Percentiles rank a stretch among this genome's conserved stretches.
Evolutionary conservation across 169 alveolate species (phyloP).

Genomic region (Cryptosporidium felis): DNA sequence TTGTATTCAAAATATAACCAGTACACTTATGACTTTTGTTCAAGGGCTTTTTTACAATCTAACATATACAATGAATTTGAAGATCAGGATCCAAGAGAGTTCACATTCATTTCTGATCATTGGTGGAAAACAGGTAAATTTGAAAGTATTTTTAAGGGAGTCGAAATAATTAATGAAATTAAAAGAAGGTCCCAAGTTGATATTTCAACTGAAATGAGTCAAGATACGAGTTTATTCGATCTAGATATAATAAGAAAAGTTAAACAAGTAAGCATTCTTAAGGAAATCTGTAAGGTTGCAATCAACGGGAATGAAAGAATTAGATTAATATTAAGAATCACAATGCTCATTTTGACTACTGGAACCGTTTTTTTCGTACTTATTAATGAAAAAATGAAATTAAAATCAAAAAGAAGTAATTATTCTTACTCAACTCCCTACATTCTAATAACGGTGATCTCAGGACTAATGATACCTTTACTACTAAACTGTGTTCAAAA

Average conservation of each 20-base stretch:
- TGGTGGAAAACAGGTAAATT: conserved; percentile 48
- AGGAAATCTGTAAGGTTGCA: conserved; percentile 8
- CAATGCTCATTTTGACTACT: background rate
- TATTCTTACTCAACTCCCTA: conserved; percentile 6
- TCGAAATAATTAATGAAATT: conserved; percentile 56
- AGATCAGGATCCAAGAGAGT: background rate
- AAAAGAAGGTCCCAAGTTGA: conserved; percentile 11
- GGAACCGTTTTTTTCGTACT: background rate
- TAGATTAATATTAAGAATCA: background rate
- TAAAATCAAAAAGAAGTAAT: background rate
- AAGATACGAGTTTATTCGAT: background rate
- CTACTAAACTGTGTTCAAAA: conserved; percentile 30
- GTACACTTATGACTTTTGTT: conserved; percentile 25
- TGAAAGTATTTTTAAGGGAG: conserved; percentile 61
- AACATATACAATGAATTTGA: background rate
- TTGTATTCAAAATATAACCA: background rate
- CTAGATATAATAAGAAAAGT: background rate
- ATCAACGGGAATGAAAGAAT: conserved; percentile 17
- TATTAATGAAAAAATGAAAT: conserved; percentile 9
- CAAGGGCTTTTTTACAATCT: conserved; percentile 9
- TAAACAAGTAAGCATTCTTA: background rate
- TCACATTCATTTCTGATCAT: conserved; percentile 21
- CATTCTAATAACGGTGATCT: background rate
- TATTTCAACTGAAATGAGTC: background rate
- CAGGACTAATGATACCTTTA: conserved; percentile 31